A percentile compares a stretch with the other conserved stretches of the same genome.
Evolutionary conservation across 2,329 filamentous ascomycete species (phyloP).

Genomic region (Lasiodiplodia citricola): DNA sequence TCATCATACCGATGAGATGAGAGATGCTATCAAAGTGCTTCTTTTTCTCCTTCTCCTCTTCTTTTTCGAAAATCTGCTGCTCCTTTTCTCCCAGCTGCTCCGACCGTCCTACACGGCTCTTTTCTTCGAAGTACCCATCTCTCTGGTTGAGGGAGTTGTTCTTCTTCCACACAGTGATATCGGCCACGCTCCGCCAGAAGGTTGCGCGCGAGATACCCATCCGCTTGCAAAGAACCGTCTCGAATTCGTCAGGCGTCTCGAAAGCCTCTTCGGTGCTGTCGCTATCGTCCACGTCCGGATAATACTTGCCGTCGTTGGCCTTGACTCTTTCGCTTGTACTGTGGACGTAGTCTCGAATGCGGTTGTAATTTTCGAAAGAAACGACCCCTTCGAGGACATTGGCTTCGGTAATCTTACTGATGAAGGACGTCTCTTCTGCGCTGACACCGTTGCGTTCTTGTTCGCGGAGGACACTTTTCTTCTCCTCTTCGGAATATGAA

Average conservation of each 20-base stretch:
- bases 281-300: background rate
- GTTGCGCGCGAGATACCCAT: background rate
- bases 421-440: background rate
- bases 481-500: background rate
- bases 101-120: no score
- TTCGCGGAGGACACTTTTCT: background rate
- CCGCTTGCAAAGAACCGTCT: background rate
- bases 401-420: background rate
- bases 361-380: background rate
- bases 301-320: background rate
- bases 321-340: background rate
- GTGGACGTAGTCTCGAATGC: background rate
- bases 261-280: background rate
- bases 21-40: no score
- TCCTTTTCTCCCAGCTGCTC: no score
- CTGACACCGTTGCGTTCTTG: background rate
- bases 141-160: no score
- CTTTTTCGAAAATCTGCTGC: no score
- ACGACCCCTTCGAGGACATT: accelerated
- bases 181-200: slow-evolving; percentile 40
- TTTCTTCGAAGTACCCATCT: no score
- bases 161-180: background rate
- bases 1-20: no score
- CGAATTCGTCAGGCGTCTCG: background rate
- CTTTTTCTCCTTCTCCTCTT: no score